Conservation (phyloP, 768 basidiomycete genomes). For the Panellus pusillus region DNA sequence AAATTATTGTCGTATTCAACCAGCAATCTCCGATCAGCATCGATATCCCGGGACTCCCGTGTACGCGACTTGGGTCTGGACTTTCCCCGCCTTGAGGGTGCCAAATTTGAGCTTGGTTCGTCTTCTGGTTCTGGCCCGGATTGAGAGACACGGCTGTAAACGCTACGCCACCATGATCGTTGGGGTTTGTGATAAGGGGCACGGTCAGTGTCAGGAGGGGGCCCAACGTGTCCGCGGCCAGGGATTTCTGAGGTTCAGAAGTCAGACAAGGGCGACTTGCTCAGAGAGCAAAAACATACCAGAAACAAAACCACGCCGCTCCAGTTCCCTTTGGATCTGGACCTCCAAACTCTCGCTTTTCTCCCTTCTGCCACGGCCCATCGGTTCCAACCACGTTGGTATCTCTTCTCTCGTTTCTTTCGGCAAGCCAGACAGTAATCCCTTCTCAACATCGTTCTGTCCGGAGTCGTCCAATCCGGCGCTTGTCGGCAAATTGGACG, state of each 20-base stretch:
- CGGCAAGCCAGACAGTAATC: conserved; percentile 4
- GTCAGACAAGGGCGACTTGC: background rate
- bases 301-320: conserved; percentile 45
- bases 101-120: conserved; percentile 14
- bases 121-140: conserved; percentile 33
- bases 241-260: conserved; percentile 24
- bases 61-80: conserved; percentile 14
- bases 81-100: conserved; percentile 17
- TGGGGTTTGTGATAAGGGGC: conserved; percentile 29
- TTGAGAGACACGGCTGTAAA: conserved; percentile 54
- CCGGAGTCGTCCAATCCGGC: background rate
- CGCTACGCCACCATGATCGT: conserved; percentile 57
- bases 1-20: conserved; percentile 28
- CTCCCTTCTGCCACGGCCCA: conserved; percentile 43
- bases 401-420: background rate
- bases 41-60: conserved; percentile 19
- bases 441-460: conserved; percentile 16
- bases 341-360: conserved; percentile 53
- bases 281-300: conserved; percentile 26
- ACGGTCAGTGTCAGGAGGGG: conserved; percentile 18
- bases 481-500: conserved; percentile 14
- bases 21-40: conserved; percentile 19
- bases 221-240: conserved; percentile 23
- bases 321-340: conserved; percentile 55
- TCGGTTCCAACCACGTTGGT: conserved; percentile 7